Evolutionary conservation across 768 basidiomycete species (phyloP).

Genomic region (Mycena floridula): DNA sequence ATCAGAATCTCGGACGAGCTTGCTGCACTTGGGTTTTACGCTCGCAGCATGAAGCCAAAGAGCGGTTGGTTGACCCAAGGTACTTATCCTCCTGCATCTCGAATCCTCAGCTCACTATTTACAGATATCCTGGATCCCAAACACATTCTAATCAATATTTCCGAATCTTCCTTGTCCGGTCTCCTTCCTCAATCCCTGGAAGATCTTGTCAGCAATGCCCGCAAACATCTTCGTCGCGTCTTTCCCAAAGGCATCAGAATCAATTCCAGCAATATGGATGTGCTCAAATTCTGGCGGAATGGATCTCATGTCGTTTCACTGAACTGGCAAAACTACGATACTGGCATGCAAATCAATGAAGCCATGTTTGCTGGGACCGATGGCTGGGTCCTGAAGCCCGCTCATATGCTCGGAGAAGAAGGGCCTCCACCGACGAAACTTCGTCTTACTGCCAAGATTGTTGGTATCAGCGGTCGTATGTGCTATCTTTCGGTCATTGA

Average conservation of each 20-base stretch:
- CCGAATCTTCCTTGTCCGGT: slow-evolving; percentile 39
- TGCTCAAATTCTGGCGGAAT: slow-evolving; percentile 45
- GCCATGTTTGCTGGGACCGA: slow-evolving; percentile 51
- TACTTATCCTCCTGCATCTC: slow-evolving; percentile 10
- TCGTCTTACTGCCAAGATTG: slow-evolving; percentile 25
- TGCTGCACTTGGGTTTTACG: slow-evolving; percentile 52
- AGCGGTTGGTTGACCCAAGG: slow-evolving; percentile 43
- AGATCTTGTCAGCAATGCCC: slow-evolving; percentile 36
- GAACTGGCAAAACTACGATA: slow-evolving; percentile 61
- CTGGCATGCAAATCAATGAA: slow-evolving; percentile 55
- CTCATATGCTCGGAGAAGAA: slow-evolving; percentile 15
- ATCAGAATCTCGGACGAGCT: slow-evolving; percentile 44
- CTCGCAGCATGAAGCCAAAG: slow-evolving; percentile 55
- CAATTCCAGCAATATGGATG: slow-evolving; percentile 47
- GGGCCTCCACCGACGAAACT: slow-evolving; percentile 9
- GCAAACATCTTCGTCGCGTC: slow-evolving; percentile 43
- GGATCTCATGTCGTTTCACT: slow-evolving; percentile 54
- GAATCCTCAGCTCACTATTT: background rate
- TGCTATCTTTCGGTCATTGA: slow-evolving; percentile 5
- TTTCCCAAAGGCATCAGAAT: slow-evolving; percentile 56
- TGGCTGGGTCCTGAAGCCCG: slow-evolving; percentile 52
- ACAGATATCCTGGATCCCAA: slow-evolving; percentile 31
- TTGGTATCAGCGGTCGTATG: slow-evolving; percentile 41
- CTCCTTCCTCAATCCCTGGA: slow-evolving; percentile 30
- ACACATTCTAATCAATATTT: slow-evolving; percentile 56